Conservation (phyloP, 495 filamentous ascomycete species). For the Corynascus novoguineensis region DNA sequence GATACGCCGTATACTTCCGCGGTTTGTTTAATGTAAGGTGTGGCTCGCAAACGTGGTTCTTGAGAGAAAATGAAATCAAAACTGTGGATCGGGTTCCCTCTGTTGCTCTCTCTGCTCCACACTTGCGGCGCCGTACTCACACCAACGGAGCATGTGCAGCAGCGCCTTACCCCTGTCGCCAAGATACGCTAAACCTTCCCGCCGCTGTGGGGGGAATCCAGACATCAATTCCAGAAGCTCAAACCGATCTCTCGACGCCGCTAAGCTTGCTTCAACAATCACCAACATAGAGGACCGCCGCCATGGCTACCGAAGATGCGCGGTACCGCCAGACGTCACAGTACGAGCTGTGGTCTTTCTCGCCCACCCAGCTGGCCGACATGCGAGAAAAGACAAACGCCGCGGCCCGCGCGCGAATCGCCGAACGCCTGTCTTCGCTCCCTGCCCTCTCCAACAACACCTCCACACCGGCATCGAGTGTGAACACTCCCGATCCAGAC, state of each 20-base stretch:
- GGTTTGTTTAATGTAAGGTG: neutral
- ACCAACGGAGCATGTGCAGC: neutral
- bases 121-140: too few species aligned
- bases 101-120: too few species aligned
- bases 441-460: slow-evolving; percentile 21
- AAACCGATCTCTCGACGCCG: neutral
- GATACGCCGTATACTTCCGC: neutral
- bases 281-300: neutral
- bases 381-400: slow-evolving; percentile 71
- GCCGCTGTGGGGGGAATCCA: neutral
- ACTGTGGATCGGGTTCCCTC: too few species aligned
- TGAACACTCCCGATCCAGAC: slow-evolving; percentile 33
- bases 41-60: too few species aligned
- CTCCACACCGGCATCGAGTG: slow-evolving; percentile 30
- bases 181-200: neutral
- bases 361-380: slow-evolving; percentile 59
- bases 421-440: slow-evolving; percentile 29
- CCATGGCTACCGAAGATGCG: slow-evolving; percentile 68
- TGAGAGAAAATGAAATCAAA: too few species aligned
- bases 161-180: neutral
- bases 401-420: slow-evolving; percentile 65
- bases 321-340: slow-evolving; percentile 89
- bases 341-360: slow-evolving; percentile 90
- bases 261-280: neutral
- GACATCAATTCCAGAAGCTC: neutral